These are phyloP conservation scores for Barnettozyma salicaria DNA, from an alignment of 805 yeast species.

Conservation along the genomic window DNA sequence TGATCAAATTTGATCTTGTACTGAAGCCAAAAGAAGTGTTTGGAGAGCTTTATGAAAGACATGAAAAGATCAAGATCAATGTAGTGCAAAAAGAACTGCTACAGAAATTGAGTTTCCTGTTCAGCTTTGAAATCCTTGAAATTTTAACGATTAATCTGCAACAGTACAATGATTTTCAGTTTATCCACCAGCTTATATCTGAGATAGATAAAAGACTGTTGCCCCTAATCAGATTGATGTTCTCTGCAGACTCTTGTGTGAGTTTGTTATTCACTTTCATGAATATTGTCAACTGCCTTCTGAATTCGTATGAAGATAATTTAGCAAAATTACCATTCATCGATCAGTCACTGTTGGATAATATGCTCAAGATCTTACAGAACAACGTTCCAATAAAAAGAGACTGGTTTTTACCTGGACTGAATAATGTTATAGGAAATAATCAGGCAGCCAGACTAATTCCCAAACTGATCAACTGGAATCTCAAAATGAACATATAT, in stretches of 20 bases:
- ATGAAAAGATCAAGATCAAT: slow-evolving; percentile 21
- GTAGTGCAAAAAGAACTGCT: slow-evolving; percentile 42
- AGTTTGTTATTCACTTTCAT: slow-evolving; percentile 46
- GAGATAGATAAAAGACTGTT: slow-evolving; percentile 22
- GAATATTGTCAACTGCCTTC: slow-evolving; percentile 45
- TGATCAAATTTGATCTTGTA: slow-evolving; percentile 25
- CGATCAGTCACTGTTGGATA: slow-evolving; percentile 18
- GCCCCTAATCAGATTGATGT: slow-evolving; percentile 33
- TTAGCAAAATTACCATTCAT: slow-evolving; percentile 12
- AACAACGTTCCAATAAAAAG: slow-evolving; percentile 37
- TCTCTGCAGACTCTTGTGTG: slow-evolving; percentile 45
- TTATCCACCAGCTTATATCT: slow-evolving; percentile 3
- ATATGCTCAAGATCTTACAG: slow-evolving; percentile 33
- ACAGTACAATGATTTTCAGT: slow-evolving; percentile 9
- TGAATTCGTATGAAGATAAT: slow-evolving; percentile 22
- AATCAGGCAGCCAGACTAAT: slow-evolving; percentile 32
- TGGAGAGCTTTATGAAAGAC: slow-evolving; percentile 19
- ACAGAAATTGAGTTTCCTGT: slow-evolving; percentile 44
- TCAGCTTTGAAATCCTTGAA: slow-evolving; percentile 54
- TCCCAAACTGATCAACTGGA: slow-evolving; percentile 33
- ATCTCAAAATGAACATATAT: slow-evolving; percentile 5
- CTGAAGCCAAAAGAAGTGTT: slow-evolving; percentile 24
- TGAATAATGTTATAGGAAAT: slow-evolving; percentile 50
- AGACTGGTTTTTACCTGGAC: slow-evolving; percentile 44
- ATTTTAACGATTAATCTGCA: slow-evolving; percentile 26